Base-by-base conservation (phyloP, 176 grass and related monocot species). In the Zea luxurians region DNA sequence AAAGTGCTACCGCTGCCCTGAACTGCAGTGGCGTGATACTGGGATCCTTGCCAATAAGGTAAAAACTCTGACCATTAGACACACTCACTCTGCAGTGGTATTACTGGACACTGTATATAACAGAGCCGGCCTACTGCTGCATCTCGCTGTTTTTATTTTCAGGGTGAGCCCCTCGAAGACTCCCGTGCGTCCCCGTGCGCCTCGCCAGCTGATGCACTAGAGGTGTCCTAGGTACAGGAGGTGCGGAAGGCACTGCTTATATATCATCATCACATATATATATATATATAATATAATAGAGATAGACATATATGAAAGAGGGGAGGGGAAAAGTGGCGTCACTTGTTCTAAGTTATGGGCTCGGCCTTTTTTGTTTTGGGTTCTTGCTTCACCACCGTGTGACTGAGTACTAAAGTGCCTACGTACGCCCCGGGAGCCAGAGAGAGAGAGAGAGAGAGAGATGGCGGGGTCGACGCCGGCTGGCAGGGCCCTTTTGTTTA, bases 91-190 rank as follows among this genome's bases (percentile, higher is more conserved):
- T 71, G 47, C 37, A 42, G 44, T 17, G 3, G 36, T 37, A 17
- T 57, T 21, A 54, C 13, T 55, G 10, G 49, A 42, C n/a, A 42
- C n/a, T 52, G 54, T 27, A 10, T 48, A 82, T 66, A 40, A 78
- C 34, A n/a, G 37, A 73, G 43, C 3, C 8, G 15, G 35, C 17
- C 59, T 71, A 17, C 13, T 53, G 49, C 61, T 18, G 2, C 67
- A 53, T 90, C 27, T 27, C 27, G 27, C 27, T 27, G 27, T 27
- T 27, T 61, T 86, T 71, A 42, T 90, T 61, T 86, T 75, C 84
- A 99, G 96, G 90, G 96, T 99, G 61, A 99, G 96, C 86, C 96
- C 96, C 1, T 99, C 96, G 3, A 99, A 99, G 90, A 99, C 96
- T 60, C 96, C 96, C 10, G 96, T 99, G 79, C 92, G 96, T 45